Percentiles rank a stretch among this genome's conserved stretches.
Conservation (phyloP, 192 early-diverging fungal species). For the Chytriomyces hyalinus region DNA sequence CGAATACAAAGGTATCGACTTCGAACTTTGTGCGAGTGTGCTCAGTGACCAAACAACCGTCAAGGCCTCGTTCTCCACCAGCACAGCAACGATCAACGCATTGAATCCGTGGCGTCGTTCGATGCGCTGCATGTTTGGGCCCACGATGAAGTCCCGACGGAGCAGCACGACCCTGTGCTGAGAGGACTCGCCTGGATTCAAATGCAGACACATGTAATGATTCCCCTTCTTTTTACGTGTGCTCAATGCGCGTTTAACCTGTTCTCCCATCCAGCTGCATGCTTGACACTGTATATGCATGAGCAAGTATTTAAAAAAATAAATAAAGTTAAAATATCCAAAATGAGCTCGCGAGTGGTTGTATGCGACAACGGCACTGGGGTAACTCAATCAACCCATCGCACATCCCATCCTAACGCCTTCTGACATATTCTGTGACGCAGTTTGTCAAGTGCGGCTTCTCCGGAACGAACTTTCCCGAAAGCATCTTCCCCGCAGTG, state of each 20-base stretch:
- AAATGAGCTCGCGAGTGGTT: slow-evolving; percentile 50
- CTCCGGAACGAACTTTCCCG: slow-evolving; percentile 94
- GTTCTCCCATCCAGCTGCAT: neutral
- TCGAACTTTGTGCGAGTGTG: neutral
- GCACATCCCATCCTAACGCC: neutral
- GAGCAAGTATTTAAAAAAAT: neutral
- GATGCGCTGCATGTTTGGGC: slow-evolving; percentile 35
- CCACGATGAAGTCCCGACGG: slow-evolving; percentile 33
- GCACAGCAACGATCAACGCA: no score
- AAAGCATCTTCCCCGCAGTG: slow-evolving; percentile 93
- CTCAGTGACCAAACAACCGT: neutral
- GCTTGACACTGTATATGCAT: neutral
- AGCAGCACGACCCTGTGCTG: slow-evolving; percentile 19
- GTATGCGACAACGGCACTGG: slow-evolving; percentile 68
- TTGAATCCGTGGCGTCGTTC: slow-evolving; percentile 9
- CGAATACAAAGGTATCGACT: slow-evolving; percentile 32
- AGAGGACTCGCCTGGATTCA: slow-evolving; percentile 33
- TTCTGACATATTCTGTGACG: neutral
- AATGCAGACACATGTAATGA: slow-evolving; percentile 32
- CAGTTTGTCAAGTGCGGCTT: slow-evolving; percentile 98
- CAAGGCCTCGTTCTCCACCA: neutral
- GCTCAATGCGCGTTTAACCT: neutral
- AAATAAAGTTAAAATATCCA: neutral
- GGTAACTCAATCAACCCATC: slow-evolving; percentile 33
- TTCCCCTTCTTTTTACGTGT: neutral